Base-by-base conservation (phyloP, 2,329 filamentous ascomycete species). In the Trichophyton equinum region DNA sequence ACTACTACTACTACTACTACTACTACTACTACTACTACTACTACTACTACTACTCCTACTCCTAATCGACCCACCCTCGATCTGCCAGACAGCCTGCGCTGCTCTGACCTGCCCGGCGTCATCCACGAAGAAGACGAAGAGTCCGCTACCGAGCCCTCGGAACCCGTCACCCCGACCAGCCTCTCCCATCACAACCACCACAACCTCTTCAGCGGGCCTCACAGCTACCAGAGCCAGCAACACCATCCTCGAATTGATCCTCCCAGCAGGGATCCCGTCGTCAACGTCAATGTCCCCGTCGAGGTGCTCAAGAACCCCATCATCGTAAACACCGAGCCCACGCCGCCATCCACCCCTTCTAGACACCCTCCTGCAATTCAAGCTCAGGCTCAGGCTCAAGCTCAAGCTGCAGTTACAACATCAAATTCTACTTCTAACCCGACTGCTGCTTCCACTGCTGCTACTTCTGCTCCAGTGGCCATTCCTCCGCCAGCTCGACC, bases 141-240 rank as follows among this genome's bases (percentile, higher is more conserved):
- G 58, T 64, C 65, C 11, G 64, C 63, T 25, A 67, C 63, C 56
- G 67, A 68, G 46, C 62, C 65, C 9, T 40, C 61, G 6, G 67
- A 68, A 51, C 65, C 66, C 1, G 46, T 68, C 38, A 68, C 66
- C 15, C 65, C 66, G 9, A 63, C 58, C 25, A 66, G 65, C 51
- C 65, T 64, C 44, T 33, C 59, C 11, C 62, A 64, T 47, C 56
- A 62, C 7, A 18, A 57, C 25, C 56, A 62, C 9, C 25, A 57
- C 25, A 4, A 25, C 22, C 57, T 30, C 11, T 36, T 49, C 18
- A 58, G 60, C 18, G 38, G 47, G 7, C 53, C 44, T 22, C 33
- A 61, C 15, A 13, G 11, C 33, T 38, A 38, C 33, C 33, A 38
- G 33, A 11, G 11, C 11, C 33, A 38, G 33, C 33, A 38, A 0